Evolutionary conservation across 2,329 filamentous ascomycete genomes (phyloP).

Genomic region (Colletotrichum sp.): DNA sequence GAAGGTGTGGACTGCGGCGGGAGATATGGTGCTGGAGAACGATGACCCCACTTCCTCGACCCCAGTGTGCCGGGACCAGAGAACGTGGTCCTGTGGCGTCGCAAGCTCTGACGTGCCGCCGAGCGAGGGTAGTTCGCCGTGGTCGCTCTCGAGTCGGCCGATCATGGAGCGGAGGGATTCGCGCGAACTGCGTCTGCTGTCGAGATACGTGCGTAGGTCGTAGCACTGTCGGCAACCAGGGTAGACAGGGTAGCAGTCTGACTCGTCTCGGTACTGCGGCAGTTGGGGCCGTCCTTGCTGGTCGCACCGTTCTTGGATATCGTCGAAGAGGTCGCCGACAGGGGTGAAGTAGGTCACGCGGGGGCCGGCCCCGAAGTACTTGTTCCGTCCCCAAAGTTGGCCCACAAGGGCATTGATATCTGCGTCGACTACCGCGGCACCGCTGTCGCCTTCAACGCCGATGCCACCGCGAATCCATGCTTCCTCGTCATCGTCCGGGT

Average conservation of each 20-base stretch:
- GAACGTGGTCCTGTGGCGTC: slow-evolving; percentile 41
- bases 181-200: slow-evolving; percentile 45
- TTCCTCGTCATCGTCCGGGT: slow-evolving; percentile 43
- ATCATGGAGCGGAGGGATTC: slow-evolving; percentile 48
- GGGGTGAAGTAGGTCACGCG: slow-evolving; percentile 49
- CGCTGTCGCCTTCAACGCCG: slow-evolving; percentile 49
- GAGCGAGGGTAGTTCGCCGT: slow-evolving; percentile 40
- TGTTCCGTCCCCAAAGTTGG: slow-evolving; percentile 50
- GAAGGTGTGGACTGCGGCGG: slow-evolving; percentile 27
- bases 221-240: slow-evolving; percentile 47
- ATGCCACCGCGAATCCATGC: slow-evolving; percentile 51
- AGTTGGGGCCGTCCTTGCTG: slow-evolving; percentile 42
- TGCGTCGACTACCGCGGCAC: slow-evolving; percentile 47
- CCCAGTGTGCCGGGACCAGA: slow-evolving; percentile 35
- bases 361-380: slow-evolving; percentile 45
- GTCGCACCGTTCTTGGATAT: slow-evolving; percentile 49
- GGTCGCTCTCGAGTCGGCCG: slow-evolving; percentile 39
- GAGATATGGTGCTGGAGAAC: slow-evolving; percentile 33
- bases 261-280: slow-evolving; percentile 44
- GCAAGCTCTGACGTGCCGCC: slow-evolving; percentile 45
- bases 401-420: slow-evolving; percentile 42
- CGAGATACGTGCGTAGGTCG: slow-evolving; percentile 43
- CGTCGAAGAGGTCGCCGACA: slow-evolving; percentile 47
- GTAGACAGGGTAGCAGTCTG: slow-evolving; percentile 42
- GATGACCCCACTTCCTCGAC: slow-evolving; percentile 38